A percentile compares a stretch with the other conserved stretches of the same genome.
Evolutionary conservation across 2,329 filamentous ascomycete genomes (phyloP).

Genomic region (Zarea fungicola): DNA sequence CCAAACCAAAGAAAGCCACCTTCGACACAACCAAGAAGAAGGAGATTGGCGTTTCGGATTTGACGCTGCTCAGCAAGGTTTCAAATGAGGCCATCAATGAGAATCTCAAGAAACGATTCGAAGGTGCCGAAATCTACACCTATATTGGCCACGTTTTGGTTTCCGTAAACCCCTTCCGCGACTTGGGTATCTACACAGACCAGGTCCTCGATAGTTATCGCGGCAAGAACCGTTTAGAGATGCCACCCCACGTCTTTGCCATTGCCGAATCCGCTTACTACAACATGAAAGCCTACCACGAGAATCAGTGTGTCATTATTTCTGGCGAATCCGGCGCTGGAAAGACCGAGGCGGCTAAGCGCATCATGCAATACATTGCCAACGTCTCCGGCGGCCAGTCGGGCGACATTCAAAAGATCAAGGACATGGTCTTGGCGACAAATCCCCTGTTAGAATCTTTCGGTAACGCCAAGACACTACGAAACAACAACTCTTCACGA

Average conservation of each 20-base stretch:
- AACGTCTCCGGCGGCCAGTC: constrained; percentile 84
- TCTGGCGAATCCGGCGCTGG: constrained; percentile 97
- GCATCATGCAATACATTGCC: constrained; percentile 99
- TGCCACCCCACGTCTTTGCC: constrained; percentile 93
- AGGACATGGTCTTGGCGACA: constrained; percentile 98
- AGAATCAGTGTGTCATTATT: constrained; percentile 99
- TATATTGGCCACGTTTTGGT: constrained; percentile 99
- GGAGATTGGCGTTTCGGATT: constrained; percentile 95
- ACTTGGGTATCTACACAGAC: constrained; percentile 97
- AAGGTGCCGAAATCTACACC: constrained; percentile 97
- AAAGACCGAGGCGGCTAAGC: constrained; percentile 97
- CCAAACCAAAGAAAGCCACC: constrained; percentile 88
- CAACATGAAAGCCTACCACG: constrained; percentile 99
- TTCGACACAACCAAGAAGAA: constrained; percentile 98
- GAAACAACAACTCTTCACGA: constrained; percentile 97
- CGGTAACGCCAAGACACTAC: constrained; percentile 93
- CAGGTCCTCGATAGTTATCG: constrained; percentile 87
- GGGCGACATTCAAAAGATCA: constrained; percentile 90
- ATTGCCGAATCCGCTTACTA: constrained; percentile 96
- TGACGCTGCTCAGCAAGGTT: constrained; percentile 96
- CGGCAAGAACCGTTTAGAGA: constrained; percentile 94
- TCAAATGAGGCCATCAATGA: constrained; percentile 99
- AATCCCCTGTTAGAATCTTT: constrained; percentile 97
- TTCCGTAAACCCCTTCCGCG: constrained; percentile 96
- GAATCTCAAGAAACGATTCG: constrained; percentile 96